These are phyloP conservation scores for Salix purpurea DNA, from an alignment of 345 rosid genomes.

Conservation along the genomic window DNA sequence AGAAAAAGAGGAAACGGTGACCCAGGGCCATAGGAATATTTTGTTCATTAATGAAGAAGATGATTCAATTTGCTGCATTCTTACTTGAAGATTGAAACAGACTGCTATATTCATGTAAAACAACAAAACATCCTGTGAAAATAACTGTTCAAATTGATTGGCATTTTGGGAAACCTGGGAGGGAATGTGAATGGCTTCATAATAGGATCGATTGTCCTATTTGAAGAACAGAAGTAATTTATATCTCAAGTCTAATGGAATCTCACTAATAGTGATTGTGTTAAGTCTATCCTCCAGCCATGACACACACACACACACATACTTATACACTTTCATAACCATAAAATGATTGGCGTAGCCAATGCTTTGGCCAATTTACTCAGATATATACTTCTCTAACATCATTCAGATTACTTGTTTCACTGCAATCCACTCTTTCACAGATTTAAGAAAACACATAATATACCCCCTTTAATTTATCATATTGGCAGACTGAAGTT, in stretches of 20 bases:
- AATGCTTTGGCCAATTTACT: background rate
- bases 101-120: background rate
- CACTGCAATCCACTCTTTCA: background rate
- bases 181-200: background rate
- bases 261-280: background rate
- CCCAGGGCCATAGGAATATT: background rate
- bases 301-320: no score
- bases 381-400: background rate
- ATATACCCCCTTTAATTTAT: background rate
- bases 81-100: background rate
- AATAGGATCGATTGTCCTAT: background rate
- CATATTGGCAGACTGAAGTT: background rate
- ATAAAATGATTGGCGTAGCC: background rate
- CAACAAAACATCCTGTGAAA: background rate
- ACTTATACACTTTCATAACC: background rate
- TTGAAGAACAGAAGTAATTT: background rate
- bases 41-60: background rate
- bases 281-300: no score
- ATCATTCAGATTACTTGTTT: background rate
- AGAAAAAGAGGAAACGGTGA: no score
- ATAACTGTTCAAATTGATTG: background rate
- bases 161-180: background rate
- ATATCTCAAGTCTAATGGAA: background rate
- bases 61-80: background rate
- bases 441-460: background rate